A percentile compares a stretch with the other conserved stretches of the same genome.
Conservation (phyloP, 148 eudicot genomes). For the Polygonum maritimum region DNA sequence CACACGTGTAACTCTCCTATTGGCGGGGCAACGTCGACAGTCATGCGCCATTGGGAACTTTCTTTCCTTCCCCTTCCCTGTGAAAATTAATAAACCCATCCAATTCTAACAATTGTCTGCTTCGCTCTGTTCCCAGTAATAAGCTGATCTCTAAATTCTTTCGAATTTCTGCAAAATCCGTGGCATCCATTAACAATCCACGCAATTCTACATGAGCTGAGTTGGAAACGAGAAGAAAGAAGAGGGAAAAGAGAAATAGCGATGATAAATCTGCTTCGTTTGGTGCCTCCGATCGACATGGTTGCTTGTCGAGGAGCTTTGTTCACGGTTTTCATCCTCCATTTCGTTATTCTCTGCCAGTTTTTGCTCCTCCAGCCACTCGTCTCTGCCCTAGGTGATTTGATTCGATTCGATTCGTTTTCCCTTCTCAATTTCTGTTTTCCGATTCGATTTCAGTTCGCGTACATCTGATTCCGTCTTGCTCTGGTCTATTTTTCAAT, state of each 20-base stretch:
- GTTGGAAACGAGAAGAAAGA: background rate
- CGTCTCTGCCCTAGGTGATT: slow-evolving; percentile 68
- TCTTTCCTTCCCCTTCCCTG: no score
- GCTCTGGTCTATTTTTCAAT: background rate
- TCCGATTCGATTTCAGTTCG: background rate
- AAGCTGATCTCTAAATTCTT: background rate
- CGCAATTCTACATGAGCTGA: background rate
- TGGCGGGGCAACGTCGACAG: background rate
- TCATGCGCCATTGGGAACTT: background rate
- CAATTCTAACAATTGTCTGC: background rate
- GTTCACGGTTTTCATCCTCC: slow-evolving; percentile 47
- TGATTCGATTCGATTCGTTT: background rate
- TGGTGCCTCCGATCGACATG: slow-evolving; percentile 38
- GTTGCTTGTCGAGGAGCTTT: slow-evolving; percentile 63
- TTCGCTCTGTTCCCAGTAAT: background rate
- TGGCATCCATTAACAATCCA: background rate
- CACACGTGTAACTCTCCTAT: background rate
- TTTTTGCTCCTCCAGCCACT: slow-evolving; percentile 77
- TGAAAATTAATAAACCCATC: background rate
- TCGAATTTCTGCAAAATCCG: background rate
- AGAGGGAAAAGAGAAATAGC: background rate
- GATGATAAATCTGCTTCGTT: slow-evolving; percentile 29
- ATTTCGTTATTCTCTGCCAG: slow-evolving; percentile 72
- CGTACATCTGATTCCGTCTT: background rate
- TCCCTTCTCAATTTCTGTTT: background rate